phyloP scores from a whole-genome alignment of 2,329 filamentous ascomycete genomes.

The Xylaria arbuscula region DNA sequence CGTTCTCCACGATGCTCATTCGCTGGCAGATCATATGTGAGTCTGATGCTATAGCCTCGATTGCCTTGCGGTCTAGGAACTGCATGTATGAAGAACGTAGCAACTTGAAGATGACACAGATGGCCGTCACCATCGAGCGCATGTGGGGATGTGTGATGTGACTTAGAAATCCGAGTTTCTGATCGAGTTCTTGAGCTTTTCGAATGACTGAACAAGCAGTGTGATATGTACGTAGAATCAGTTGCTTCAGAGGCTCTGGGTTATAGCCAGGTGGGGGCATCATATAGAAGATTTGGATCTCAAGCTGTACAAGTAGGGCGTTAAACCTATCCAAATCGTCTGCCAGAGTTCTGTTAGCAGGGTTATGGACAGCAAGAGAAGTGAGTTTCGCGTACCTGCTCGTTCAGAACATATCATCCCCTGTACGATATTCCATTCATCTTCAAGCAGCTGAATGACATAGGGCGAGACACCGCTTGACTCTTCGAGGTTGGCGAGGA shows the following conservation, averaged over 20 bases:
- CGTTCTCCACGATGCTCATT: conserved; percentile 61
- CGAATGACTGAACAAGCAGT: conserved; percentile 61
- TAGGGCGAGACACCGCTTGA: conserved; percentile 59
- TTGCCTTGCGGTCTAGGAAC: conserved; percentile 41
- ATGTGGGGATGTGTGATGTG: conserved; percentile 64
- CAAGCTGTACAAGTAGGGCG: conserved; percentile 61
- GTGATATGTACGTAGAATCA: conserved; percentile 60
- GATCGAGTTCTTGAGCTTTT: conserved; percentile 57
- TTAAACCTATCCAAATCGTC: conserved; percentile 62
- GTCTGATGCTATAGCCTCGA: conserved; percentile 42
- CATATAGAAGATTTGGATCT: conserved; percentile 66
- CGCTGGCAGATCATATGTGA: conserved; percentile 53
- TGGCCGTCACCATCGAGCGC: conserved; percentile 59
- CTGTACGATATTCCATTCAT: conserved; percentile 63
- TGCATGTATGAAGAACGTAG: conserved; percentile 58
- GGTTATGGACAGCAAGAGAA: not conserved
- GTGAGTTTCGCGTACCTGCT: conserved; percentile 54
- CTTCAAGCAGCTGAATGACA: conserved; percentile 61
- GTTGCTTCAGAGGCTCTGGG: conserved; percentile 55
- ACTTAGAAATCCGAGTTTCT: conserved; percentile 52
- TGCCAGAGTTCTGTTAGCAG: conserved; percentile 36
- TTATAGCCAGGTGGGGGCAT: conserved; percentile 56
- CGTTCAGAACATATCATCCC: conserved; percentile 59
- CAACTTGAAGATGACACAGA: conserved; percentile 59
- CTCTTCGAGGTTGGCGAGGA: conserved; percentile 60